phyloP scores from a whole-genome alignment of 31 red algal genomes.

The Odonthalia washingtoniensis region DNA sequence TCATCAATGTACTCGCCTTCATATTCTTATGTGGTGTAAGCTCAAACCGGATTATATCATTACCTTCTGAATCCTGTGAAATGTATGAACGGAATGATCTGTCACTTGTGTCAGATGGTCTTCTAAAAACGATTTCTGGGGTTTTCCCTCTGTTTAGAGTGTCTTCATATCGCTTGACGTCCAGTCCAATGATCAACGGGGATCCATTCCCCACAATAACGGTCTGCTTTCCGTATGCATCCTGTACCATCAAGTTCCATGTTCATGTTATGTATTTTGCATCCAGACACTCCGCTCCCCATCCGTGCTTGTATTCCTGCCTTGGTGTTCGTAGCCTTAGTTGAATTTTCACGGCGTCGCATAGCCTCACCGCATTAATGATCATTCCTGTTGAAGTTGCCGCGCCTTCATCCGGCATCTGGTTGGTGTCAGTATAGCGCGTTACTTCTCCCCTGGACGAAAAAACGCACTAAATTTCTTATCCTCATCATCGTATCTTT shows the following conservation, averaged over 20 bases:
- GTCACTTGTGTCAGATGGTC: background rate
- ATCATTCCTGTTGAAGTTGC: no score
- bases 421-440: no score
- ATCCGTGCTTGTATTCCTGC: no score
- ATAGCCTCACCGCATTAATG: no score
- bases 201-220: background rate
- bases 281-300: no score
- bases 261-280: no score
- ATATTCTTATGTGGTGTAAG: background rate
- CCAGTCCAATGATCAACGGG: constrained; percentile 9
- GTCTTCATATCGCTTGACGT: background rate
- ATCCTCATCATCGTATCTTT: no score
- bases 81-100: constrained; percentile 10
- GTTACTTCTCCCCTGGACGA: no score
- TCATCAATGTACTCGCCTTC: background rate
- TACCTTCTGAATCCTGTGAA: background rate
- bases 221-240: background rate
- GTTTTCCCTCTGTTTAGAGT: background rate
- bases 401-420: no score
- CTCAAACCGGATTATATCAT: constrained; percentile 5
- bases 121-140: background rate
- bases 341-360: no score
- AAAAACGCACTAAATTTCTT: no score
- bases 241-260: constrained; percentile 1
- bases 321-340: no score